A percentile compares a stretch with the other conserved stretches of the same genome.
These are phyloP conservation scores for Avena sativa DNA, from an alignment of 176 grass and related monocot species.

Conservation along the genomic window DNA sequence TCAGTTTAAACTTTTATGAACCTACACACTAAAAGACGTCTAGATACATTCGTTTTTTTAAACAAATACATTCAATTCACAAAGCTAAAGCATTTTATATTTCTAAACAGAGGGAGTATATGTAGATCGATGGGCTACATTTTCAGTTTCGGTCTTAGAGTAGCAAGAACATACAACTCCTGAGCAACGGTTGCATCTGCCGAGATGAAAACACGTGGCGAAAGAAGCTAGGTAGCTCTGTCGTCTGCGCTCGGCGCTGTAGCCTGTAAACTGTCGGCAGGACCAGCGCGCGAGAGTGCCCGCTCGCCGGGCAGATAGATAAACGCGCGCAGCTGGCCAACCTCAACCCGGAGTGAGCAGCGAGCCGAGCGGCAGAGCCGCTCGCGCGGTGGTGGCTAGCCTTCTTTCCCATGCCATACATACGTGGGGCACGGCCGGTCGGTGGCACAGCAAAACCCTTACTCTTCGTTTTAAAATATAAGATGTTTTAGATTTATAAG, in stretches of 20 bases:
- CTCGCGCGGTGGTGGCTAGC: background rate
- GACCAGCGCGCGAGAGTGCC: background rate
- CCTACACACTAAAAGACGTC: too few relatives aligned
- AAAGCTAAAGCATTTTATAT: too few relatives aligned
- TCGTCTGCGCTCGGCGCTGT: background rate
- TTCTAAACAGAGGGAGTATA: too few relatives aligned
- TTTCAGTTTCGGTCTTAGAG: too few relatives aligned
- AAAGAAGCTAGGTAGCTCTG: background rate
- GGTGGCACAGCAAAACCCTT: background rate
- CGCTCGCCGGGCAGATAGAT: background rate
- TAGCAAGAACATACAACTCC: too few relatives aligned
- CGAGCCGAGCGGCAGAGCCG: background rate
- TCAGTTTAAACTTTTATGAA: too few relatives aligned
- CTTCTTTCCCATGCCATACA: background rate
- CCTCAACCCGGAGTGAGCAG: conserved; percentile 9
- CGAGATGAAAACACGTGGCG: background rate
- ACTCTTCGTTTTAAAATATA: too few relatives aligned
- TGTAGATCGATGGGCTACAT: too few relatives aligned
- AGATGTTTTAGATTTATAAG: too few relatives aligned
- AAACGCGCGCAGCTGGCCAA: conserved; percentile 12
- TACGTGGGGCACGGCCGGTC: background rate
- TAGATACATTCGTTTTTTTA: too few relatives aligned
- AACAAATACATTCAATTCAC: too few relatives aligned
- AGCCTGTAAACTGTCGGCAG: conserved; percentile 27
- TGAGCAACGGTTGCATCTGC: background rate